Evolutionary conservation across 495 filamentous ascomycete species (phyloP), one percentile per base, ranked within the genome.

Genomic region (Hypoxylon perforatum): DNA sequence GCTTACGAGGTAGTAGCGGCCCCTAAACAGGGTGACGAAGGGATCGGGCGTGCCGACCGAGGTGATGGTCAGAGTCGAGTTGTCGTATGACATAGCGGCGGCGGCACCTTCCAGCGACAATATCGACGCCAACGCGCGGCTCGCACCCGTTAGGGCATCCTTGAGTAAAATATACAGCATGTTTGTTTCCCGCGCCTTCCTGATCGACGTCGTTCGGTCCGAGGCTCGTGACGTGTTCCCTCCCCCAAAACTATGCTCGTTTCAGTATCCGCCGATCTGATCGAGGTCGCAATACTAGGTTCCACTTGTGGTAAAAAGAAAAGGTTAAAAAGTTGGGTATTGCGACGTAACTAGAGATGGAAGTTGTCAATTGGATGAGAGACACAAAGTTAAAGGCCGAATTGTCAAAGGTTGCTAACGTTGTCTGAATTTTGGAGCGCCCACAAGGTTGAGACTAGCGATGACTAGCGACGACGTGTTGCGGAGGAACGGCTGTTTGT

Each of bases 11-110:
- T 75, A 75, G 41, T 72, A 75, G 10, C 55, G 72, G 8, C 66
- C 66, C 18, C 53, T 46, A 11, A 73, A 72, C 4, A 54, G 42
- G 35, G 54, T 70, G n/a, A 75, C 57, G 23, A 73, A 73, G 11
- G 72, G 72, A 41, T 75, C 72, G 17, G 72, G 72, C 33, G 72
- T 69, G n/a, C 70, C 66, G 30, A 68, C 30, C 8, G 70, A 70
- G 12, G 72, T 75, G 45, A 75, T 50, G 15, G 72, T 75, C 4
- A 75, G 51, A 47, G 62, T 70, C 18, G 72, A 65, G 45, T 73
- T 69, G 44, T 75, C 72, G 64, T 75, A 75, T 23, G 57, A 66
- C 57, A 70, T 70, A 35, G 66, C 55, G 41, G 55, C 55, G 41
- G 55, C 50, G 38, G 56, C 49, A 64, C 42, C 57, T 47, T 61